Conservation (phyloP, 345 rosid species). For the Acer saccharum region DNA sequence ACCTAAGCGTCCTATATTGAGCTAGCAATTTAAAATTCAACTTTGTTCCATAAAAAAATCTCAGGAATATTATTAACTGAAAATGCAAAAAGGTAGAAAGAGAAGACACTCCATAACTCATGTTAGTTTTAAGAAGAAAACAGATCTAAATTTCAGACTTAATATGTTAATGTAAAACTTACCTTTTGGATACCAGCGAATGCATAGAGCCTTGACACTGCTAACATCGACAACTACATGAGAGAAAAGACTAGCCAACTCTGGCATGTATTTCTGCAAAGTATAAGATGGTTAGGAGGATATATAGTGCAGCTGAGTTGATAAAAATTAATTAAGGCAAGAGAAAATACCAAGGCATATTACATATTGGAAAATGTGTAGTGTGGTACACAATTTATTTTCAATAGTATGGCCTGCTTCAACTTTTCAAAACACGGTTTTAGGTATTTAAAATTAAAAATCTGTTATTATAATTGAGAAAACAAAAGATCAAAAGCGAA, state of each 20-base stretch:
- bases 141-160: neutral
- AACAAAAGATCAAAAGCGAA: neutral
- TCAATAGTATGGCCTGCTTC: no score
- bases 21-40: neutral
- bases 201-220: constrained; percentile 76
- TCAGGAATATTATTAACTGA: neutral
- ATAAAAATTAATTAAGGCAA: neutral
- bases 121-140: neutral
- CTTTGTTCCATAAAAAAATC: neutral
- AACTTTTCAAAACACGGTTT: neutral
- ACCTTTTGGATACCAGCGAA: constrained; percentile 82
- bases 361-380: neutral
- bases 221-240: constrained; percentile 87
- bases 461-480: neutral
- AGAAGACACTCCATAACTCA: neutral
- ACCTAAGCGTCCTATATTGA: neutral
- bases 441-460: neutral
- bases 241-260: constrained; percentile 71
- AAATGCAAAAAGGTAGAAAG: neutral
- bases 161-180: constrained; percentile 18
- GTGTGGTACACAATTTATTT: neutral
- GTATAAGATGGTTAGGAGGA: constrained; percentile 16
- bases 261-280: constrained; percentile 87
- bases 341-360: neutral
- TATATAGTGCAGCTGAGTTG: constrained; percentile 4